Percentiles rank a stretch among this genome's conserved stretches.
phyloP scores from a whole-genome alignment of 176 grass and related monocot species.

The Zizania latifolia region DNA sequence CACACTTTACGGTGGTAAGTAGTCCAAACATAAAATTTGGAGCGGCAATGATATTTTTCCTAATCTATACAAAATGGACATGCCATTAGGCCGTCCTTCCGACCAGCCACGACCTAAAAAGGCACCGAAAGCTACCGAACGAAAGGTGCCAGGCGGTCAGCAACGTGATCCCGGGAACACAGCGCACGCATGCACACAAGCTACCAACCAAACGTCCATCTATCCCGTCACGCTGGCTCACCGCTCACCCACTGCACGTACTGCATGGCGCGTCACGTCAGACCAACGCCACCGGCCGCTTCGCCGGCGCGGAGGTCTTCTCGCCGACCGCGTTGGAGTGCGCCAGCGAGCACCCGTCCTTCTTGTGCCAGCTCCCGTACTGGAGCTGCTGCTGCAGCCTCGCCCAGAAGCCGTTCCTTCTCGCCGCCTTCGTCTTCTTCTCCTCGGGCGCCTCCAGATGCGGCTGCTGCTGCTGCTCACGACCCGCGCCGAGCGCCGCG shows the following conservation, averaged over 20 bases:
- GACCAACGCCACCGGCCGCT: constrained; percentile 37
- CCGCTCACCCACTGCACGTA: not conserved
- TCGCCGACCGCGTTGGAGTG: constrained; percentile 46
- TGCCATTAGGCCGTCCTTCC: constrained; percentile 14
- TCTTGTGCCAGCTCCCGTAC: constrained; percentile 28
- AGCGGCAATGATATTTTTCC: no score
- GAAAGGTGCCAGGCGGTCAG: not conserved
- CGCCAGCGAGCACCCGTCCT: constrained; percentile 39
- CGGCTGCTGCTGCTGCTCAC: not conserved
- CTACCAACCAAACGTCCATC: not conserved
- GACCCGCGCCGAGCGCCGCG: not conserved
- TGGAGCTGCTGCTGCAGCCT: constrained; percentile 53
- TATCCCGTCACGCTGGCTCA: not conserved
- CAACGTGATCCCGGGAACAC: not conserved
- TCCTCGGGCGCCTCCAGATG: not conserved
- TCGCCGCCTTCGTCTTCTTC: constrained; percentile 29
- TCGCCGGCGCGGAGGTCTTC: constrained; percentile 4
- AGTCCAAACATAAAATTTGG: no score
- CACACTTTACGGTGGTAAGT: no score
- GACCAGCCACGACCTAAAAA: not conserved
- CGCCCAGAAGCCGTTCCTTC: constrained; percentile 57
- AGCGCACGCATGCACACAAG: not conserved
- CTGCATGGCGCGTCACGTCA: not conserved
- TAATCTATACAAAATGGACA: constrained; percentile 19
- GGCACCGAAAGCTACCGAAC: not conserved